Percentiles rank a stretch among this genome's conserved stretches.
Evolutionary conservation across 768 basidiomycete species (phyloP).

Genomic region (Tulasnella sp.): DNA sequence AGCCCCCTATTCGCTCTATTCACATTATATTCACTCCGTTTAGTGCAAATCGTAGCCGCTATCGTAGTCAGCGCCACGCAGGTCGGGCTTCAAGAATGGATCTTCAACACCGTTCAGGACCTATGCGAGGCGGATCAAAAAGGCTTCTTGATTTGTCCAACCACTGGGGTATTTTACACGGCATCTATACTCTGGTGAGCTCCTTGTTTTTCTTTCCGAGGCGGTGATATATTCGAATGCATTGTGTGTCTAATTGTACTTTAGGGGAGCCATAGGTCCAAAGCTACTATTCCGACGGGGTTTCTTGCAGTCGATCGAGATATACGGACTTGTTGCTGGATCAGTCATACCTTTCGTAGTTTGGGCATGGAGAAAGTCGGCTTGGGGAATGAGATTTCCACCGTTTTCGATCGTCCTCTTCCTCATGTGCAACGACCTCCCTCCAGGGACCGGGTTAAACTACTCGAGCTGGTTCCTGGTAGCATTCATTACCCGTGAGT

Average conservation of each 20-base stretch:
- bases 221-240: constrained; percentile 14
- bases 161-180: constrained; percentile 28
- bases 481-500: constrained; percentile 35
- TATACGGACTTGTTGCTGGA: constrained; percentile 30
- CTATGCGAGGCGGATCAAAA: constrained; percentile 28
- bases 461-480: constrained; percentile 32
- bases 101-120: constrained; percentile 28
- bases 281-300: constrained; percentile 29
- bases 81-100: constrained; percentile 28
- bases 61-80: constrained; percentile 27
- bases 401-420: constrained; percentile 32
- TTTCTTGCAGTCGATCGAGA: constrained; percentile 28
- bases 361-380: constrained; percentile 29
- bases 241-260: neutral
- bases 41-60: constrained; percentile 28
- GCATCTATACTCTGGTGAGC: constrained; percentile 34
- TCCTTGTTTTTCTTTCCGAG: neutral
- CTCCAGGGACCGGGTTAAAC: constrained; percentile 37
- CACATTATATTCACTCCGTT: neutral
- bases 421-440: constrained; percentile 30
- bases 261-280: constrained; percentile 37
- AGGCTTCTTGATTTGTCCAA: constrained; percentile 30
- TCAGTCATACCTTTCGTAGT: constrained; percentile 31
- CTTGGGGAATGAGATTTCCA: constrained; percentile 24
- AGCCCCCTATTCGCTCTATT: neutral